phyloP scores from a whole-genome alignment of 768 basidiomycete genomes.

The Leucocoprinus leucothites region DNA sequence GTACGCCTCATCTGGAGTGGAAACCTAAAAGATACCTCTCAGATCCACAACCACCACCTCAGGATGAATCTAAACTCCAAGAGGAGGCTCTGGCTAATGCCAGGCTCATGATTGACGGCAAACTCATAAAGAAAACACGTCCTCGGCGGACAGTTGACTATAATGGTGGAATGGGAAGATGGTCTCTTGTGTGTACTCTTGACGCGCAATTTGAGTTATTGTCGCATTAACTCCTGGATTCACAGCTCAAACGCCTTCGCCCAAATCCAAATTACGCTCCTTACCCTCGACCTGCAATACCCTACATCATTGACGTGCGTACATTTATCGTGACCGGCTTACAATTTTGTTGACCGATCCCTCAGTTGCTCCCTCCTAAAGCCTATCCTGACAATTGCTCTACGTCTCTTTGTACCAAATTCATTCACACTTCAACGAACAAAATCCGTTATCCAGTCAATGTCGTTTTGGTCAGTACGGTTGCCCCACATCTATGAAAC shows the following conservation, averaged over 20 bases:
- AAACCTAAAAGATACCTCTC: conserved; percentile 65
- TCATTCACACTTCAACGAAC: conserved; percentile 97
- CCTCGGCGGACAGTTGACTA: conserved; percentile 96
- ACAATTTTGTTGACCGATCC: conserved; percentile 12
- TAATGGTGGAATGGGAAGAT: conserved; percentile 82
- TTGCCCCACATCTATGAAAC: background rate
- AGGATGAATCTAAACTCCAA: conserved; percentile 70
- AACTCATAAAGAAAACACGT: conserved; percentile 84
- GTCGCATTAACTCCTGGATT: background rate
- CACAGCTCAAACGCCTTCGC: conserved; percentile 70
- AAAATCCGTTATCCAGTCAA: conserved; percentile 98
- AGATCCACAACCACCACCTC: conserved; percentile 73
- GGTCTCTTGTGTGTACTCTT: conserved; percentile 63
- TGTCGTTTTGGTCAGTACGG: conserved; percentile 76
- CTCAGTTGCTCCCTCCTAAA: conserved; percentile 87
- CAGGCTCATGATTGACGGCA: conserved; percentile 72
- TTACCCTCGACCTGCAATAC: conserved; percentile 78
- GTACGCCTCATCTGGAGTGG: conserved; percentile 62
- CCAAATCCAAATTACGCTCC: conserved; percentile 77
- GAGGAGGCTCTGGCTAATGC: conserved; percentile 80
- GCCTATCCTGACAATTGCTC: conserved; percentile 91
- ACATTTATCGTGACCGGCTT: conserved; percentile 9
- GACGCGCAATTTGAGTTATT: background rate
- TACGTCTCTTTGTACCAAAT: conserved; percentile 94
- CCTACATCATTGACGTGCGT: conserved; percentile 86